phyloP scores from a whole-genome alignment of 2,329 filamentous ascomycete genomes.

The Botryotinia calthae region DNA sequence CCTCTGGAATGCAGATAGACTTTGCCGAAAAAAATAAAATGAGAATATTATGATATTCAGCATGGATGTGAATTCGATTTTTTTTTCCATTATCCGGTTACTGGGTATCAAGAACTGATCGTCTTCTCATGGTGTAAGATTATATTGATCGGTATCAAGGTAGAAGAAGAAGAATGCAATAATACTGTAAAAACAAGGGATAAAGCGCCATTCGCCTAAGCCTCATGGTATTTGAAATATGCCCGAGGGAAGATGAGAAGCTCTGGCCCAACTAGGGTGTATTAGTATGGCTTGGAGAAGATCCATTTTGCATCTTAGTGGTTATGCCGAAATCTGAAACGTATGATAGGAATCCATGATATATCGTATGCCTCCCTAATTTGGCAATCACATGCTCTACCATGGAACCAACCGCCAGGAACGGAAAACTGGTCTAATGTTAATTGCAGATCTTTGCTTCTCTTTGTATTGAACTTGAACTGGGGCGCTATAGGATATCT shows the following conservation, averaged over 20 bases:
- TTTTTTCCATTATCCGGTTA: conserved; percentile 2
- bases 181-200: background rate
- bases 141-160: background rate
- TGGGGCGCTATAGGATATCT: background rate
- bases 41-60: conserved; percentile 5
- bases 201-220: background rate
- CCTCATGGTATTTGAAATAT: background rate
- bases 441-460: conserved; percentile 17
- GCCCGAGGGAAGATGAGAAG: background rate
- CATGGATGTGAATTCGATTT: conserved; percentile 12
- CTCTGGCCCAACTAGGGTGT: background rate
- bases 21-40: conserved; percentile 10
- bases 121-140: background rate
- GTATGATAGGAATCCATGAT: background rate
- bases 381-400: conserved; percentile 10
- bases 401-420: conserved; percentile 11
- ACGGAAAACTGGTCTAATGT: background rate
- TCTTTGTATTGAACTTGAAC: background rate
- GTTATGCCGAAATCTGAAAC: conserved; percentile 5
- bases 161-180: background rate
- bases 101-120: background rate
- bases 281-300: background rate
- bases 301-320: background rate
- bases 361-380: conserved; percentile 3
- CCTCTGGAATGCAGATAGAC: conserved; percentile 14